These are phyloP conservation scores for Panicum miliaceum DNA, from an alignment of 176 grass and related monocot species.

Conservation along the genomic window DNA sequence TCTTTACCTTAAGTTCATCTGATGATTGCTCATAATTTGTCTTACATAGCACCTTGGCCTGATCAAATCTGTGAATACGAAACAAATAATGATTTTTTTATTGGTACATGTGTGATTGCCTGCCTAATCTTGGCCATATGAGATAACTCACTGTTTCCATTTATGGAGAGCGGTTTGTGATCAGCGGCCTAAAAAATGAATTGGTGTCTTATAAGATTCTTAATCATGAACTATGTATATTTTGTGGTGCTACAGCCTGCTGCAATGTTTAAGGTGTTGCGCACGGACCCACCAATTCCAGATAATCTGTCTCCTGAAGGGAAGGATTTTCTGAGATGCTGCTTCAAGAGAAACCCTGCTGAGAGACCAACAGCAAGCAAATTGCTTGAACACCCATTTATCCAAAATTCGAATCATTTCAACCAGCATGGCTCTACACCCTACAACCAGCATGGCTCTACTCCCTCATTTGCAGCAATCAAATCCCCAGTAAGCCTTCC, in stretches of 20 bases:
- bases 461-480: conserved; percentile 53
- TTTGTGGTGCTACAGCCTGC: conserved; percentile 60
- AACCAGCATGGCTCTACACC: conserved; percentile 39
- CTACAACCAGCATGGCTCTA: conserved; percentile 48
- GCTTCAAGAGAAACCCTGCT: conserved; percentile 82
- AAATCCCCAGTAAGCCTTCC: conserved; percentile 64
- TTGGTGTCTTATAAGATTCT: conserved; percentile 2
- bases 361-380: conserved; percentile 68
- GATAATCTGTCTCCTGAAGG: conserved; percentile 73
- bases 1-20: conserved; percentile 14
- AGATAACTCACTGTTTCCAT: background rate
- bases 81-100: conserved; percentile 27
- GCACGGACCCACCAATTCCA: conserved; percentile 64
- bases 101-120: background rate
- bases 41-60: background rate
- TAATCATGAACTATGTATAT: conserved; percentile 37
- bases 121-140: background rate
- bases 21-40: conserved; percentile 24
- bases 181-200: background rate
- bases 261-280: conserved; percentile 91
- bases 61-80: conserved; percentile 23
- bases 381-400: conserved; percentile 74
- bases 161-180: background rate
- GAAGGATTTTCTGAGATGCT: conserved; percentile 79
- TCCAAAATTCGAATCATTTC: conserved; percentile 54